These are phyloP conservation scores for Sclerotinia subarctica DNA, from an alignment of 2,329 filamentous ascomycete genomes.

Conservation along the genomic window DNA sequence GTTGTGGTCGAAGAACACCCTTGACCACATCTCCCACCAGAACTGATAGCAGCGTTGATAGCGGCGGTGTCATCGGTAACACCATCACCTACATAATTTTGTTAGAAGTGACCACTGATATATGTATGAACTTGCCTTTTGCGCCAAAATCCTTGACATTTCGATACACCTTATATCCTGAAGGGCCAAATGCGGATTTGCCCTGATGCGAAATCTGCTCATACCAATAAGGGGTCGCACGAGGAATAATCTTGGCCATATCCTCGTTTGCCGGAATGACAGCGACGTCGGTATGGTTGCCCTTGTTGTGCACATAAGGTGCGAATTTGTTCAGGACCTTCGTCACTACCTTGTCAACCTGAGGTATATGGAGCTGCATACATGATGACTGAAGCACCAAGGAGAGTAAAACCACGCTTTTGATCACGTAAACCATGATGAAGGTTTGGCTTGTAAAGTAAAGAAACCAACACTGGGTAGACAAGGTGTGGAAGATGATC, in stretches of 20 bases:
- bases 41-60: constrained; percentile 60
- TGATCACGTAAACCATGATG: constrained; percentile 17
- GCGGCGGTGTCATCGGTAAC: constrained; percentile 75
- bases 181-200: constrained; percentile 25
- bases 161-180: constrained; percentile 25
- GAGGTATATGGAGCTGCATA: constrained; percentile 17
- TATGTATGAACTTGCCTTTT: constrained; percentile 9
- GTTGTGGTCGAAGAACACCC: constrained; percentile 49
- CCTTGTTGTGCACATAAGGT: constrained; percentile 18
- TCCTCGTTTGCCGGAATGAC: constrained; percentile 13
- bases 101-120: constrained; percentile 36
- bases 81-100: constrained; percentile 43
- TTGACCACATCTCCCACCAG: constrained; percentile 39
- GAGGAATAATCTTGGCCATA: constrained; percentile 15
- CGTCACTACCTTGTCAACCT: constrained; percentile 15
- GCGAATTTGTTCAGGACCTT: constrained; percentile 18
- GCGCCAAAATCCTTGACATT: constrained; percentile 27
- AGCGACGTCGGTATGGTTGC: background rate
- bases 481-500: background rate
- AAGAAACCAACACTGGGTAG: background rate
- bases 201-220: constrained; percentile 27
- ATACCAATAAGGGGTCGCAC: constrained; percentile 27
- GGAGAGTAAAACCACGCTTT: constrained; percentile 2
- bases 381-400: constrained; percentile 19
- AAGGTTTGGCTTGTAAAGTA: background rate